phyloP scores from a whole-genome alignment of 352 stramenopile genomes.

The Phytopythium ostracodes region DNA sequence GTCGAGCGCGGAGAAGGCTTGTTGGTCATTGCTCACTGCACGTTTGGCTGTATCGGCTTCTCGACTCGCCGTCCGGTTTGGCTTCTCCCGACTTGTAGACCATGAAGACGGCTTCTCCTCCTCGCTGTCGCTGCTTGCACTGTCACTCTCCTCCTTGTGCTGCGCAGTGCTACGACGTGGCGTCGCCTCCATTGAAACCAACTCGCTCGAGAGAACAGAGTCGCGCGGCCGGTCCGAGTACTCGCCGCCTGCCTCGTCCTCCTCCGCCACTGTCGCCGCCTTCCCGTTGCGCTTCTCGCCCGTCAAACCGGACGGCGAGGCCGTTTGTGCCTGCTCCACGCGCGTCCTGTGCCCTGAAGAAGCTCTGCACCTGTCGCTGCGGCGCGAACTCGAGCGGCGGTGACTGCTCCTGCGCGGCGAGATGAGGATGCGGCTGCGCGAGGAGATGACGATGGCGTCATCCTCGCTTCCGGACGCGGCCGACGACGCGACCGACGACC shows the following conservation, averaged over 20 bases:
- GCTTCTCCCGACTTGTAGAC: neutral
- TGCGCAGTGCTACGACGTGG: no score
- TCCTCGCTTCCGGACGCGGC: slow-evolving; percentile 24
- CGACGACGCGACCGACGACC: neutral
- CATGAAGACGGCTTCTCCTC: neutral
- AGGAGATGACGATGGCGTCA: slow-evolving; percentile 48
- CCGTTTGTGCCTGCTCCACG: neutral
- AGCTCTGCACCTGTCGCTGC: neutral
- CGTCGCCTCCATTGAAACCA: neutral
- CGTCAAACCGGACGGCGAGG: neutral
- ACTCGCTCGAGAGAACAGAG: neutral
- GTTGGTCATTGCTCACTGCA: neutral
- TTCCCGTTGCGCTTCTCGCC: neutral
- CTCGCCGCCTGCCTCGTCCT: neutral
- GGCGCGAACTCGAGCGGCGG: slow-evolving; percentile 16
- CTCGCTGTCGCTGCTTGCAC: neutral
- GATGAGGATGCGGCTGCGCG: slow-evolving; percentile 57
- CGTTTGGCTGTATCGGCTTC: neutral
- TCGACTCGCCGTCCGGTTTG: neutral
- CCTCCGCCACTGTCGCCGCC: neutral
- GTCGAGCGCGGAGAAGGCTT: slow-evolving; percentile 5
- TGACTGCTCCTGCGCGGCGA: slow-evolving; percentile 27
- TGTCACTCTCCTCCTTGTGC: neutral
- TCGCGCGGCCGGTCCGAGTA: neutral
- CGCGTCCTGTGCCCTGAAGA: neutral